These are phyloP conservation scores for Gonapodya prolifera DNA, from an alignment of 192 early-diverging fungal genomes.

Conservation along the genomic window DNA sequence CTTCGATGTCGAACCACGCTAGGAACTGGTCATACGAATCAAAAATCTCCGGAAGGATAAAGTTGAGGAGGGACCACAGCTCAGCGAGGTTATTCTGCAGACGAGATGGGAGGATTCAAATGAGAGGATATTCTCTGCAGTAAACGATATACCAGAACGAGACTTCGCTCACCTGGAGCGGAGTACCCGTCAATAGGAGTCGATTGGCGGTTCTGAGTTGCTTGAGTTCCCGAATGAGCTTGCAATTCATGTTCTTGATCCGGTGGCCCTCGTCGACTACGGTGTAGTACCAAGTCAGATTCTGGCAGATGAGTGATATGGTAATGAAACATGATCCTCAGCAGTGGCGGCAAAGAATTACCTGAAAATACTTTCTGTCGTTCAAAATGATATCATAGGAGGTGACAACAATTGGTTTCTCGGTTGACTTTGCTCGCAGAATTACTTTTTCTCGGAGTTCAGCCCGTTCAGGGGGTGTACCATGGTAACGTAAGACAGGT, in stretches of 20 bases:
- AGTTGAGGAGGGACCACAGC: constrained; percentile 92
- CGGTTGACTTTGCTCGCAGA: constrained; percentile 28
- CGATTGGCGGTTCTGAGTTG: constrained; percentile 71
- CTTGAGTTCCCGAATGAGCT: constrained; percentile 76
- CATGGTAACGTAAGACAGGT: constrained; percentile 78
- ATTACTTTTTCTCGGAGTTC: constrained; percentile 42
- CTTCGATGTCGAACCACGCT: constrained; percentile 67
- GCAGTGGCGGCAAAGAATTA: neutral
- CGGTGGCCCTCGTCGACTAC: constrained; percentile 95
- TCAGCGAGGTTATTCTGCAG: constrained; percentile 78
- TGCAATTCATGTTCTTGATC: constrained; percentile 92
- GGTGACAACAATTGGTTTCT: constrained; percentile 67
- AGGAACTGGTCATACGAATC: constrained; percentile 63
- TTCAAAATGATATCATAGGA: constrained; percentile 83
- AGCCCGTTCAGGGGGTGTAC: constrained; percentile 52
- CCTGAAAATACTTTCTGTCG: constrained; percentile 60
- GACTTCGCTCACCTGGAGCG: constrained; percentile 51
- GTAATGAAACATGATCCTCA: constrained; percentile 4
- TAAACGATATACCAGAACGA: neutral
- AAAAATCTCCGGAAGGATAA: constrained; percentile 91
- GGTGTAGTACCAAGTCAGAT: constrained; percentile 71
- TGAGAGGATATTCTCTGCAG: neutral
- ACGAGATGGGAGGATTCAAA: neutral
- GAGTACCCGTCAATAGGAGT: constrained; percentile 83
- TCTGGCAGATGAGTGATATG: constrained; percentile 10